Evolutionary conservation across 2,329 filamentous ascomycete genomes (phyloP).

Genomic region (Emergomyces pasteurianus): DNA sequence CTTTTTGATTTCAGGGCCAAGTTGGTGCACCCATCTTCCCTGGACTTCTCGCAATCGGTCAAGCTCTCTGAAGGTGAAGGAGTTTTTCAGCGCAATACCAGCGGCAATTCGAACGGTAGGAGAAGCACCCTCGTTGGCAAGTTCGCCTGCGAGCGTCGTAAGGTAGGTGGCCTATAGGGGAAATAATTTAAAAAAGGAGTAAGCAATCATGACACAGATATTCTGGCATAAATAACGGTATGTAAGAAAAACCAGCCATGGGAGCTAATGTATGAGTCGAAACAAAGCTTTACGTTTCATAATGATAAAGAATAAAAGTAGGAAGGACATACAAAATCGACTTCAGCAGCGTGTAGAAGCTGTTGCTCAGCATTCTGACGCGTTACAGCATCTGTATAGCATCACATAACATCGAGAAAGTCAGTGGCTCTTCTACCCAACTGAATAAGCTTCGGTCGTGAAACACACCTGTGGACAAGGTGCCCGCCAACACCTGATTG

Average conservation of each 20-base stretch:
- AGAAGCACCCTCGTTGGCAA: slow-evolving; percentile 78
- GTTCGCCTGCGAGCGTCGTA: slow-evolving; percentile 79
- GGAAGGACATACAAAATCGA: slow-evolving; percentile 69
- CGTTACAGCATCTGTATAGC: slow-evolving; percentile 62
- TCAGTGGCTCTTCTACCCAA: neutral
- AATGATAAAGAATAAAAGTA: slow-evolving; percentile 20
- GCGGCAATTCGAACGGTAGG: slow-evolving; percentile 83
- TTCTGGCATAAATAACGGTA: neutral
- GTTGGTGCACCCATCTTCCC: slow-evolving; percentile 79
- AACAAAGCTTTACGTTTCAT: slow-evolving; percentile 4
- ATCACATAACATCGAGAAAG: slow-evolving; percentile 3
- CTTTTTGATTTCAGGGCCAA: slow-evolving; percentile 69
- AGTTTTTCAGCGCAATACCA: slow-evolving; percentile 94
- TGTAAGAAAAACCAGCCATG: neutral
- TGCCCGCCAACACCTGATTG: slow-evolving; percentile 94
- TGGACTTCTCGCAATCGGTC: slow-evolving; percentile 80
- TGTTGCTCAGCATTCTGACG: slow-evolving; percentile 90
- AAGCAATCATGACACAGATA: neutral
- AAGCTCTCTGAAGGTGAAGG: slow-evolving; percentile 88
- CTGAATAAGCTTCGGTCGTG: neutral
- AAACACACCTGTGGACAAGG: slow-evolving; percentile 77
- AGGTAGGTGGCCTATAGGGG: slow-evolving; percentile 70
- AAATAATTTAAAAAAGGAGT: slow-evolving; percentile 4
- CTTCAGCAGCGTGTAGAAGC: slow-evolving; percentile 81
- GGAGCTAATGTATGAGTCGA: slow-evolving; percentile 12